Conservation (phyloP, 2,329 filamentous ascomycete species). For the Juglanconis oblonga region DNA sequence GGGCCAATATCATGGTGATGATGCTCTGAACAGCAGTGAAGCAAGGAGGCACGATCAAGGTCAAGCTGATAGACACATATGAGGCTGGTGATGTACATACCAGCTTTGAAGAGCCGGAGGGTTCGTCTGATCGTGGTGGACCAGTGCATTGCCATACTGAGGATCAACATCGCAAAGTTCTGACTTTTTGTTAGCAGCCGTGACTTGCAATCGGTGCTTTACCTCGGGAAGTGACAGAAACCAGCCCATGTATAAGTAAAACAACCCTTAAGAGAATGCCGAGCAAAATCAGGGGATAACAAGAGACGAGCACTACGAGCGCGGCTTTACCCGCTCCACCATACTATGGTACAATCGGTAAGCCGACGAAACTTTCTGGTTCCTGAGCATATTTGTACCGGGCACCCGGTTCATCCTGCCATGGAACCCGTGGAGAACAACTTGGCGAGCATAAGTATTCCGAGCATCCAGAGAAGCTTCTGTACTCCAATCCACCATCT, state of each 20-base stretch:
- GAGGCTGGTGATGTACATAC: not conserved
- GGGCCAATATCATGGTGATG: no score
- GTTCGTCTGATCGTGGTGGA: slow-evolving; percentile 26
- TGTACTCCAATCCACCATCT: not conserved
- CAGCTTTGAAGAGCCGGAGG: slow-evolving; percentile 8
- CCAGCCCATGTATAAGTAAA: not conserved
- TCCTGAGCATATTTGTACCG: not conserved
- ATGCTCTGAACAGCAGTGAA: slow-evolving; percentile 18
- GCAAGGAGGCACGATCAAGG: not conserved
- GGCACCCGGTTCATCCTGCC: not conserved
- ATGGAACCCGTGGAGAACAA: not conserved
- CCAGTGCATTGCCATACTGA: slow-evolving; percentile 30
- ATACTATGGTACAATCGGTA: no score
- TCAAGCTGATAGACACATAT: not conserved
- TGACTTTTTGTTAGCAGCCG: slow-evolving; percentile 20
- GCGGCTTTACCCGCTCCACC: not conserved
- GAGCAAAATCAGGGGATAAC: not conserved
- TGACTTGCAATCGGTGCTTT: no score
- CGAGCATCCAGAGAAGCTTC: not conserved
- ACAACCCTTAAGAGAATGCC: not conserved
- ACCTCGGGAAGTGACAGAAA: not conserved
- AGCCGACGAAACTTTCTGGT: not conserved
- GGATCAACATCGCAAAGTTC: slow-evolving; percentile 34
- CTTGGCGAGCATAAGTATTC: not conserved
- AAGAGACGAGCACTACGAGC: not conserved